Conservation (phyloP, 1,284 basidiomycete genomes). For the Meripilus lineatus region DNA sequence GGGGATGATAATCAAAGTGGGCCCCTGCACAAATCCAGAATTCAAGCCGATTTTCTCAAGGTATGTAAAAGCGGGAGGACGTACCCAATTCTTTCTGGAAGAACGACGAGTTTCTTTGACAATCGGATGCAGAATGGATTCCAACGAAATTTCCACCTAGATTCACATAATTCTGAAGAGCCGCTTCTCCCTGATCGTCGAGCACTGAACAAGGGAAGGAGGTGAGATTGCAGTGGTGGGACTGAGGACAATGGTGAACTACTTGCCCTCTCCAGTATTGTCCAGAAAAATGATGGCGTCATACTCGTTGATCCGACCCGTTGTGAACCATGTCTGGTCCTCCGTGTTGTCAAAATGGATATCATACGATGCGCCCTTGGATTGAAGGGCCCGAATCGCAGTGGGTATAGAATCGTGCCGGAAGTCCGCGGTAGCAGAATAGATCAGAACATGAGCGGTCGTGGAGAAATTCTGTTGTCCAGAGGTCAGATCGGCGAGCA, state of each 20-base stretch:
- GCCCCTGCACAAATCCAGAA: constrained; percentile 37
- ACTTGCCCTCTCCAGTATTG: constrained; percentile 62
- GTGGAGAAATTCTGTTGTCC: too few relatives aligned
- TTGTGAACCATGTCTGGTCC: constrained; percentile 54
- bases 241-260: neutral
- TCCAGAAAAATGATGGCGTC: constrained; percentile 70
- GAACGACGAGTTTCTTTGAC: constrained; percentile 61
- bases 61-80: constrained; percentile 11
- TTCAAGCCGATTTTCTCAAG: neutral
- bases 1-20: constrained; percentile 74
- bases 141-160: constrained; percentile 68
- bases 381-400: constrained; percentile 51
- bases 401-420: constrained; percentile 78
- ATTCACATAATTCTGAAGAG: constrained; percentile 63
- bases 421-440: constrained; percentile 48
- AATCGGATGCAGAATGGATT: constrained; percentile 68
- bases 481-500: too few relatives aligned
- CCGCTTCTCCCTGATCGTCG: constrained; percentile 51
- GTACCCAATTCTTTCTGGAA: constrained; percentile 47
- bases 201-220: constrained; percentile 42
- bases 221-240: neutral
- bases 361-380: constrained; percentile 38
- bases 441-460: constrained; percentile 37
- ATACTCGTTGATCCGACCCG: constrained; percentile 48
- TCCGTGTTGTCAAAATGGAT: constrained; percentile 65